Evolutionary conservation across 2,329 filamentous ascomycete genomes (phyloP), one percentile per base, ranked within the genome.

Genomic region (Nemania bipapillata): DNA sequence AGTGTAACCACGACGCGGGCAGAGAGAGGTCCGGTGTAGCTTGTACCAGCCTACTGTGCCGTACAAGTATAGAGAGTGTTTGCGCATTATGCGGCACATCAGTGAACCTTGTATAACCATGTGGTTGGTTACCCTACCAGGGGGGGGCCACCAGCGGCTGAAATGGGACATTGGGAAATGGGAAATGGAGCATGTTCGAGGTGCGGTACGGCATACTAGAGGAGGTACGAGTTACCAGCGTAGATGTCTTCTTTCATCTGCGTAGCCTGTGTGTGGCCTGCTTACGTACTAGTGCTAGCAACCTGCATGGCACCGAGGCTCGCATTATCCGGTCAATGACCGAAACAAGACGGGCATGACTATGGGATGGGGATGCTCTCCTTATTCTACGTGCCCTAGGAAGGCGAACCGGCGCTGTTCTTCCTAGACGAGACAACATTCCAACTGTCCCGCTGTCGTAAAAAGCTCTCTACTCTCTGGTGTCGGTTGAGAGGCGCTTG

Each of bases 391-490:
- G 57, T 63, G 47, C 50, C 42, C 62, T 30, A 42, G 5, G 67
- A 50, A 47, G 49, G 24, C 56, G 70, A 12, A 58, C 61, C 24
- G 12, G n/a, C 24, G 8, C 42, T 56, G 24, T 52, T 56, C 37
- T 49, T 54, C n/a, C 58, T 12, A 4, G 71, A 63, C 12, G 71
- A 68, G 28, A 70, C 72, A 8, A 76, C 4, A 20, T 72, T 73
- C 77, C 77, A 79, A 75, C 70, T 72, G 7, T 96, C 91, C 72
- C 93, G 85, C 67, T 92, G 88, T 75, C 89, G 88, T 66, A 98
- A 73, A 76, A 98, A 98, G 63, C 83, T 89, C 73, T 93, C 87
- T 45, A 98, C 90, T 60, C 93, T 86, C 75, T 90, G 89, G 69
- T 92, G 86, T 62, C 87, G 84, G 75, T 81, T 82, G 77, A 86